These are phyloP conservation scores for Colletotrichum shisoi DNA, from an alignment of 2,329 filamentous ascomycete species.

Conservation along the genomic window DNA sequence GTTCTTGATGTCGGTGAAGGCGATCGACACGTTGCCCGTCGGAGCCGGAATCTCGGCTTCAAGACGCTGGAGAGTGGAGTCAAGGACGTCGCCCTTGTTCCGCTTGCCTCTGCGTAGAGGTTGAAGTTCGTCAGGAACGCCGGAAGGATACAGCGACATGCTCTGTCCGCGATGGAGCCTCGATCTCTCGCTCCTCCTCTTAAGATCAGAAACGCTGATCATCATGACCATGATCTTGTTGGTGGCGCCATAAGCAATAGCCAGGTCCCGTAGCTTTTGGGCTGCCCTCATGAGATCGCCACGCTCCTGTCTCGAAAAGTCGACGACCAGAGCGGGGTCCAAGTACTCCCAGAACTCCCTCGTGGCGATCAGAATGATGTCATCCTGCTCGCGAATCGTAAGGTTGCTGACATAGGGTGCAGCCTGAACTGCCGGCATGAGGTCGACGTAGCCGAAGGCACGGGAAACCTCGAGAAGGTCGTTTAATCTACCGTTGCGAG, in stretches of 20 bases:
- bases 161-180: slow-evolving; percentile 78
- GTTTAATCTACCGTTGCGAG: slow-evolving; percentile 90
- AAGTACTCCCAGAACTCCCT: slow-evolving; percentile 96
- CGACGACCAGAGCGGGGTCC: slow-evolving; percentile 86
- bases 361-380: slow-evolving; percentile 91
- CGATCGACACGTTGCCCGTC: slow-evolving; percentile 87
- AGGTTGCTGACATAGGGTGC: slow-evolving; percentile 83
- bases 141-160: slow-evolving; percentile 82
- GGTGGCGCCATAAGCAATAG: slow-evolving; percentile 92
- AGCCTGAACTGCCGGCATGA: slow-evolving; percentile 92
- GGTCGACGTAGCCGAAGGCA: slow-evolving; percentile 91
- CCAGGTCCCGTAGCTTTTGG: slow-evolving; percentile 91
- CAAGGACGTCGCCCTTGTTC: slow-evolving; percentile 71
- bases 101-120: slow-evolving; percentile 71
- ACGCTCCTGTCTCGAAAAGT: slow-evolving; percentile 86
- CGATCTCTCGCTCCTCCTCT: slow-evolving; percentile 79
- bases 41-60: slow-evolving; percentile 92
- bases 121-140: slow-evolving; percentile 73
- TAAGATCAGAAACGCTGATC: slow-evolving; percentile 88
- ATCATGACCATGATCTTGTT: slow-evolving; percentile 99
- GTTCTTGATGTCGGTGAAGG: slow-evolving; percentile 99
- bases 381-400: slow-evolving; percentile 84
- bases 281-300: slow-evolving; percentile 92
- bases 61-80: slow-evolving; percentile 85
- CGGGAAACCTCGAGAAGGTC: slow-evolving; percentile 90